phyloP scores from a whole-genome alignment of 768 basidiomycete genomes.

The Suillus sp. region DNA sequence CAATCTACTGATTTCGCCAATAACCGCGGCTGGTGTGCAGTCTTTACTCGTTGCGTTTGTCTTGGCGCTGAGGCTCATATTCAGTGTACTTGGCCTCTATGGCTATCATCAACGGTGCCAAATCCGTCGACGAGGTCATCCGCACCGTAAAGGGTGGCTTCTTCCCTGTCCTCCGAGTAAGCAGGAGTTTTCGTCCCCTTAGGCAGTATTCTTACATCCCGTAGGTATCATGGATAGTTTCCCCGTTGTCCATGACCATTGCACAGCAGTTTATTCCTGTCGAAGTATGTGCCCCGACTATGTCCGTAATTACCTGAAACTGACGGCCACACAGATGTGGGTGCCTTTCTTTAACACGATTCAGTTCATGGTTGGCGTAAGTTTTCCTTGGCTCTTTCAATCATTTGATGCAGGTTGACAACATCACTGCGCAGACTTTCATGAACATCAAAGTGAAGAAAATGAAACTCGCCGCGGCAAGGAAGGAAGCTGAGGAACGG shows the following conservation, averaged over 20 bases:
- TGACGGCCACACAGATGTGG: slow-evolving; percentile 59
- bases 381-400: slow-evolving; percentile 26
- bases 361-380: slow-evolving; percentile 74
- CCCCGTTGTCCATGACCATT: slow-evolving; percentile 70
- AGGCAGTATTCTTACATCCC: neutral
- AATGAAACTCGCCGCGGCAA: slow-evolving; percentile 53
- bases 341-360: slow-evolving; percentile 84
- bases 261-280: slow-evolving; percentile 82
- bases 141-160: slow-evolving; percentile 75
- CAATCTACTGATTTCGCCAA: slow-evolving; percentile 75
- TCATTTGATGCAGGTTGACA: slow-evolving; percentile 4
- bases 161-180: slow-evolving; percentile 70
- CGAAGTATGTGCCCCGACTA: slow-evolving; percentile 49
- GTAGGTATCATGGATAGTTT: slow-evolving; percentile 80
- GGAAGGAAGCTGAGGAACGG: slow-evolving; percentile 48
- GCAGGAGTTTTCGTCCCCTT: slow-evolving; percentile 19
- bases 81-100: slow-evolving; percentile 75
- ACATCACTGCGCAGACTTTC: slow-evolving; percentile 49
- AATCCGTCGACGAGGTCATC: slow-evolving; percentile 60
- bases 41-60: neutral
- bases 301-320: slow-evolving; percentile 6
- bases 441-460: slow-evolving; percentile 77
- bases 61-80: slow-evolving; percentile 3
- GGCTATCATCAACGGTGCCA: slow-evolving; percentile 84
- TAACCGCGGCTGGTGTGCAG: slow-evolving; percentile 65